phyloP scores from a whole-genome alignment of 768 basidiomycete genomes.

The Butyriboletus loyo region DNA sequence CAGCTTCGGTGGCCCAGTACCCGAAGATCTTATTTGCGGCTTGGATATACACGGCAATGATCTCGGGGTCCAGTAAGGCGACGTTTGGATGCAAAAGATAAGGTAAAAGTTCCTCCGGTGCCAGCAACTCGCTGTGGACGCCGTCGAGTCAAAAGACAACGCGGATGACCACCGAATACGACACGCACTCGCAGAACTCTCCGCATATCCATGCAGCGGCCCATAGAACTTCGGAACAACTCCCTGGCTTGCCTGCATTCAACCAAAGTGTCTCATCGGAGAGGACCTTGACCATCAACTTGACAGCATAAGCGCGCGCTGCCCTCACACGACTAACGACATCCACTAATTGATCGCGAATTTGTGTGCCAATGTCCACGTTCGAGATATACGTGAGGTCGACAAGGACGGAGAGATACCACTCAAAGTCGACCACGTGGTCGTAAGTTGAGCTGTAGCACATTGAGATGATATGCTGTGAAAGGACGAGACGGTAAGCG shows the following conservation, averaged over 20 bases:
- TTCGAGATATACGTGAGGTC: constrained; percentile 87
- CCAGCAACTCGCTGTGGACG: constrained; percentile 62
- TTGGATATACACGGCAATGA: constrained; percentile 77
- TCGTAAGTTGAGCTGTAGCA: constrained; percentile 82
- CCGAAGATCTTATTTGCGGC: constrained; percentile 86
- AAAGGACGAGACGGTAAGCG: constrained; percentile 81
- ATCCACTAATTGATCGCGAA: constrained; percentile 84
- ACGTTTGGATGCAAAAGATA: constrained; percentile 64
- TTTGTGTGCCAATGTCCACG: constrained; percentile 71
- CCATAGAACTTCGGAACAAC: constrained; percentile 84
- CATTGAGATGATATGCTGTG: constrained; percentile 81
- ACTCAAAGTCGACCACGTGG: constrained; percentile 91
- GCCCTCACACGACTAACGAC: constrained; percentile 78
- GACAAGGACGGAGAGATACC: constrained; percentile 94
- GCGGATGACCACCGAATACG: not conserved
- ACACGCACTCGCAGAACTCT: constrained; percentile 82
- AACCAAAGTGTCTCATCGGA: constrained; percentile 73
- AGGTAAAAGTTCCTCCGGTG: constrained; percentile 70
- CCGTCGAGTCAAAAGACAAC: constrained; percentile 3
- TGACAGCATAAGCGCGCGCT: constrained; percentile 75
- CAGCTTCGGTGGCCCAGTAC: constrained; percentile 73
- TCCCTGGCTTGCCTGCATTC: constrained; percentile 64
- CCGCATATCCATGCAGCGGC: constrained; percentile 97
- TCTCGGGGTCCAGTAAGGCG: constrained; percentile 57
- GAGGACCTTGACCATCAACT: constrained; percentile 77